These are phyloP conservation scores for Leucocoprinus leucothites DNA, from an alignment of 768 basidiomycete species.

Conservation along the genomic window DNA sequence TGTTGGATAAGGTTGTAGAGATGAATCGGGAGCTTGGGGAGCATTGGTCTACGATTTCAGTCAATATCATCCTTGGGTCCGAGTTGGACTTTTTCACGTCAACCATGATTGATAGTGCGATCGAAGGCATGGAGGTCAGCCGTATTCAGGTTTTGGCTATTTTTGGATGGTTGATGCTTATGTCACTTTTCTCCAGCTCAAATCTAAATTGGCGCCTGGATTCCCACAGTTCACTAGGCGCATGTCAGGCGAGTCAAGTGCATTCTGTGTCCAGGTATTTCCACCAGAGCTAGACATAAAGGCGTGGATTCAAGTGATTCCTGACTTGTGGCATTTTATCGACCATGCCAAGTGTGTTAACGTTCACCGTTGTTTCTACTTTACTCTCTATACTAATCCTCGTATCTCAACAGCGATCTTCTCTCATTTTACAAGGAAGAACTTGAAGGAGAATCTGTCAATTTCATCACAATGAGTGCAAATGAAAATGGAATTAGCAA, in stretches of 20 bases:
- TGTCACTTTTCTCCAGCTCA: neutral
- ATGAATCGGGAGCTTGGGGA: neutral
- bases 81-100: neutral
- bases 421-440: constrained; percentile 42
- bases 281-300: neutral
- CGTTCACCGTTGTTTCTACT: too few relatives aligned
- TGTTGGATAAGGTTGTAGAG: neutral
- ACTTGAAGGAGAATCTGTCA: constrained; percentile 26
- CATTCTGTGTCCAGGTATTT: neutral
- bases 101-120: neutral
- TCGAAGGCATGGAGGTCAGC: neutral
- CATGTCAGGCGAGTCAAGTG: neutral
- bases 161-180: neutral
- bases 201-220: neutral
- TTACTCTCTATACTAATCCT: neutral
- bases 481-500: constrained; percentile 21
- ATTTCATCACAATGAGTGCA: constrained; percentile 31
- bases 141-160: neutral
- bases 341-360: constrained; percentile 2
- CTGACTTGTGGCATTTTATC: constrained; percentile 7
- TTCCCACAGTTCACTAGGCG: neutral
- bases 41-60: neutral
- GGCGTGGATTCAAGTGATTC: neutral
- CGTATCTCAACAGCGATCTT: constrained; percentile 28
- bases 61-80: neutral